Base-by-base conservation (phyloP, 1,284 basidiomycete genomes). In the Microbotryum saponariae region DNA sequence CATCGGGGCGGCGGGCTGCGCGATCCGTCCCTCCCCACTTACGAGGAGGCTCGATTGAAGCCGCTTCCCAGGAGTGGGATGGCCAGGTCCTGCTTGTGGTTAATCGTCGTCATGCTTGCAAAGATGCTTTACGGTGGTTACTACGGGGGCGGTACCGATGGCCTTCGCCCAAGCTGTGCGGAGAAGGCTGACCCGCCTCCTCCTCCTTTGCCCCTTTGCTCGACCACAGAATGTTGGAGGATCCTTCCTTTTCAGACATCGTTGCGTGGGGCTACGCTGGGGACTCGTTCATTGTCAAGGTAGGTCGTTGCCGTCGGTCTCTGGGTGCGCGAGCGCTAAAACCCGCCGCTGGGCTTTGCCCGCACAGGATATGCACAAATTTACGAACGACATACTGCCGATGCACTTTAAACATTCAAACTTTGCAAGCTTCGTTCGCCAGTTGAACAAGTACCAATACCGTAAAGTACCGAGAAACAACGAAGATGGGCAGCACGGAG, bases 371-470 rank as follows among this genome's bases (percentile, higher is more conserved):
- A 94, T 96, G 89, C 94, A 92, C 78, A 89, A 91, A 71, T 97
- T 97, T 77, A 94, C 91, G 51, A 94, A 91, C 74, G 85, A 86
- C 54, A 89, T 97, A 71, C 82, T 97, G 54, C 93, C 93, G 0
- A 85, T 89, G 56, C 87, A 96, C 78, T 97, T 97, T 82, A 90
- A 96, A 73, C 93, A 97, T 76, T 93, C 89, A 20, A 97, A 97
- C 73, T 97, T 97, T 76, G 91, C 92, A 18, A 86, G 83, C 59
- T 94, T 94, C 73, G 91, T 94, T 5, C 82, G 91, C 12, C 93
- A 97, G 76, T 80, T 97, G 48, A 97, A 97, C 83, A 97, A 97
- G 78, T 97, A 97, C 74, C 93, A 96, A 73, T 97, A 97, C 73
- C 91, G 94, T 80, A 97, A 97, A 80, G 89, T 86, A 31, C 31